Evolutionary conservation across 139 green algal species (phyloP).

Genomic region (Dunaliella sp.): DNA sequence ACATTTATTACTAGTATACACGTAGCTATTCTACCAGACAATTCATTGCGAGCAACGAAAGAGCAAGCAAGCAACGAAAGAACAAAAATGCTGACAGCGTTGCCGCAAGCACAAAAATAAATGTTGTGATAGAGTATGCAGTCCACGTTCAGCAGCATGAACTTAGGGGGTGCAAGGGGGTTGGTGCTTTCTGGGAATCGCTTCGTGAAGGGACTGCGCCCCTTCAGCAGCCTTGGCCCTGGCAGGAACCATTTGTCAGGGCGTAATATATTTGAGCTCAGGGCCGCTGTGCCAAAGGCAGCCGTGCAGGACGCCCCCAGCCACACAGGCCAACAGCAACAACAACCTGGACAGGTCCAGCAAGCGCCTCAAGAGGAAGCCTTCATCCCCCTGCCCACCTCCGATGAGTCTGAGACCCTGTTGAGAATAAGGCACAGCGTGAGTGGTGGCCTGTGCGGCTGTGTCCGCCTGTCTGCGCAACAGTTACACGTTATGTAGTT

Average conservation of each 20-base stretch:
- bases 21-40: no score
- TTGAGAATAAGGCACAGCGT: conserved; percentile 86
- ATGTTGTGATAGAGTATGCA: no score
- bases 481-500: neutral
- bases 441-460: conserved; percentile 13
- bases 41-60: no score
- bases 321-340: conserved; percentile 4
- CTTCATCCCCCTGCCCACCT: conserved; percentile 60
- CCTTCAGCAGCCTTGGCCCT: neutral
- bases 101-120: no score
- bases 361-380: neutral
- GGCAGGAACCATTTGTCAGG: conserved; percentile 11
- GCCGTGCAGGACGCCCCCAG: neutral
- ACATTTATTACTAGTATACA: no score
- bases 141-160: no score
- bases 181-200: no score
- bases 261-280: conserved; percentile 14
- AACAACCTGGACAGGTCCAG: no score
- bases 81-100: no score
- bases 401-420: conserved; percentile 74
- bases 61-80: no score
- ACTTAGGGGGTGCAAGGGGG: no score
- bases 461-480: neutral
- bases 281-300: neutral
- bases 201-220: no score